Conservation (phyloP, 2,329 filamentous ascomycete species). For the Aspergillus sp. region DNA sequence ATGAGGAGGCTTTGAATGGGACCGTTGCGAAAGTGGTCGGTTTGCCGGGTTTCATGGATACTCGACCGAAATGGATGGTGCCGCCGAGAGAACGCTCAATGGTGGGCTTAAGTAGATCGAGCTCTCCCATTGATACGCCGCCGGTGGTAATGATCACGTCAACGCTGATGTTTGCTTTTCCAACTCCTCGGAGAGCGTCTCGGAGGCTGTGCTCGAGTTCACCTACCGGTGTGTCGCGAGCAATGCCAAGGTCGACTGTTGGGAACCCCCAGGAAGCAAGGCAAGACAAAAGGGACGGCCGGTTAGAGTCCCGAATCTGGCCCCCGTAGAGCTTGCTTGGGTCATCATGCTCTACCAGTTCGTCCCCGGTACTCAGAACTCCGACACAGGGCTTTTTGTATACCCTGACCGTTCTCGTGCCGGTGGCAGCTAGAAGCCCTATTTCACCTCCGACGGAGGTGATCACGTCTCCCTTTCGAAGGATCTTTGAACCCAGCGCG, state of each 20-base stretch:
- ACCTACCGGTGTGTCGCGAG: slow-evolving; percentile 55
- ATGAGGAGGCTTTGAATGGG: slow-evolving; percentile 53
- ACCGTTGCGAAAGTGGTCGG: slow-evolving; percentile 95
- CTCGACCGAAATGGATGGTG: slow-evolving; percentile 92
- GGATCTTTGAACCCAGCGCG: slow-evolving; percentile 64
- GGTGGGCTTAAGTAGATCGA: slow-evolving; percentile 93
- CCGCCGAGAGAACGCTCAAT: slow-evolving; percentile 87
- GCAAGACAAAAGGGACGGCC: slow-evolving; percentile 81
- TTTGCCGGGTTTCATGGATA: slow-evolving; percentile 97
- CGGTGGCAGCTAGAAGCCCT: slow-evolving; percentile 82
- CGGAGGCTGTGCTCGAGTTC: slow-evolving; percentile 76
- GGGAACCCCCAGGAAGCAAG: slow-evolving; percentile 72
- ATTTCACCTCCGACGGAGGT: slow-evolving; percentile 87
- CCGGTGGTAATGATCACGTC: slow-evolving; percentile 90
- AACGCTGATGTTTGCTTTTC: slow-evolving; percentile 48
- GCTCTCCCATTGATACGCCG: slow-evolving; percentile 96
- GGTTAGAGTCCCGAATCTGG: slow-evolving; percentile 91
- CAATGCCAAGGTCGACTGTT: slow-evolving; percentile 83
- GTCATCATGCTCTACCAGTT: slow-evolving; percentile 74
- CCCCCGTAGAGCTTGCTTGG: slow-evolving; percentile 66
- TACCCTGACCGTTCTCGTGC: slow-evolving; percentile 67
- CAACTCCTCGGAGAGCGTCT: slow-evolving; percentile 61
- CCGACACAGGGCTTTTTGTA: slow-evolving; percentile 78
- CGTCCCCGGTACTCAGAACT: slow-evolving; percentile 90
- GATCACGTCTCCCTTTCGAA: slow-evolving; percentile 77